These are phyloP conservation scores for Trichoderma asperelloides DNA, from an alignment of 495 filamentous ascomycete species.

Conservation along the genomic window DNA sequence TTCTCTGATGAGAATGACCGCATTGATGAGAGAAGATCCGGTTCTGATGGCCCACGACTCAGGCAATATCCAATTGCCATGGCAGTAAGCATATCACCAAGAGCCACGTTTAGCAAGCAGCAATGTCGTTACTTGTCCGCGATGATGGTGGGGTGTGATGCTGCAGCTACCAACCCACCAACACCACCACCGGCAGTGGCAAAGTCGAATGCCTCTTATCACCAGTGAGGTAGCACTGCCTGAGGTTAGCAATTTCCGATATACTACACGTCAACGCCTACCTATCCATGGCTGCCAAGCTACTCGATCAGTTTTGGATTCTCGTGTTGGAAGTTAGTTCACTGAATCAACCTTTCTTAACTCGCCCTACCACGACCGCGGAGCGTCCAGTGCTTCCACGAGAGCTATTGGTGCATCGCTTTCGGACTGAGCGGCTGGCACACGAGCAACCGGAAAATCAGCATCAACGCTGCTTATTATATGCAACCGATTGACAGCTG, in stretches of 20 bases:
- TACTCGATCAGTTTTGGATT: too few species aligned
- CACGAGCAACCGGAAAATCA: not conserved
- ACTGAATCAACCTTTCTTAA: too few species aligned
- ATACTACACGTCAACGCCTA: too few species aligned
- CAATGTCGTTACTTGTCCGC: not conserved
- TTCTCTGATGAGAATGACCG: not conserved
- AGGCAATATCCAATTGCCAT: not conserved
- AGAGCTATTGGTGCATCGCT: not conserved
- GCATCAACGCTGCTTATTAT: not conserved
- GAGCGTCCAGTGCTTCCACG: not conserved
- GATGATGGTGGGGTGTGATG: not conserved
- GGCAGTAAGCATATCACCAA: not conserved
- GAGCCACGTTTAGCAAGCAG: not conserved
- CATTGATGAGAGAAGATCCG: not conserved
- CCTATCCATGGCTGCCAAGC: too few species aligned
- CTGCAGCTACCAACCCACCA: too few species aligned
- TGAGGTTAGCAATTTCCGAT: too few species aligned
- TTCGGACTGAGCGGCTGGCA: not conserved
- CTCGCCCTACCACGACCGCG: too few species aligned
- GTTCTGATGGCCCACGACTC: too few species aligned
- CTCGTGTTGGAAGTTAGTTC: too few species aligned
- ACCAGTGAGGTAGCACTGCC: too few species aligned
- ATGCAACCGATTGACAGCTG: not conserved
- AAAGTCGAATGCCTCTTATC: too few species aligned
- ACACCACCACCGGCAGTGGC: too few species aligned